Evolutionary conservation across 345 rosid species (phyloP).

Genomic region (Ricinus communis): DNA sequence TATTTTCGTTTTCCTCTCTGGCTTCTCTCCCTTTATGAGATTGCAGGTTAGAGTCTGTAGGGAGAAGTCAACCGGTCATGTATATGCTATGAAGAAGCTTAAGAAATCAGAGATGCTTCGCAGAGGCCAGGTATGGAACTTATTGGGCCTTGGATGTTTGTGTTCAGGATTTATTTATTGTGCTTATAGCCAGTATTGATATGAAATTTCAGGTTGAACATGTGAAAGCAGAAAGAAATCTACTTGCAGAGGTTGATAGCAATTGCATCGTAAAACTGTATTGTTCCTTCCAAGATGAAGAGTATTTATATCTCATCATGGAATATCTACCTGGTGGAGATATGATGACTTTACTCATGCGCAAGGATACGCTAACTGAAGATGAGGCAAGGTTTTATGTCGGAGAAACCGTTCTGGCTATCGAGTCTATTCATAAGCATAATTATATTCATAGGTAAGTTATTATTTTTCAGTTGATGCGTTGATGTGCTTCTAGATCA

Average conservation of each 20-base stretch:
- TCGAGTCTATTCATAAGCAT: slow-evolving; percentile 71
- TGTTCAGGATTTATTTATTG: slow-evolving; percentile 2
- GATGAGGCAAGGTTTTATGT: slow-evolving; percentile 69
- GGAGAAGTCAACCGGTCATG: slow-evolving; percentile 86
- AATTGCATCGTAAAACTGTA: slow-evolving; percentile 64
- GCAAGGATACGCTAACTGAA: slow-evolving; percentile 61
- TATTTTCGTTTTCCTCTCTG: neutral
- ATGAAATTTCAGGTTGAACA: slow-evolving; percentile 55
- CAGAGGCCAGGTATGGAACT: slow-evolving; percentile 62
- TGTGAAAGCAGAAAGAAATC: slow-evolving; percentile 70
- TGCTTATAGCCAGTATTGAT: slow-evolving; percentile 23
- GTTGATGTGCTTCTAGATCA: neutral
- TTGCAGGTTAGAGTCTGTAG: slow-evolving; percentile 83
- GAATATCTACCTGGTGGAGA: slow-evolving; percentile 81
- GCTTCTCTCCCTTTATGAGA: neutral
- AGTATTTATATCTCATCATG: slow-evolving; percentile 64
- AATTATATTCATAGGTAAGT: slow-evolving; percentile 63
- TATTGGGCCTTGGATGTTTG: neutral
- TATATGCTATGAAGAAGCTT: slow-evolving; percentile 96
- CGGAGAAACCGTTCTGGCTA: slow-evolving; percentile 65
- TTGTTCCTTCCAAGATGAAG: slow-evolving; percentile 73
- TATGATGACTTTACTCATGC: slow-evolving; percentile 74
- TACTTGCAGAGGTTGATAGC: slow-evolving; percentile 76
- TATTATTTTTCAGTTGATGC: neutral
- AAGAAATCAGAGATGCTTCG: slow-evolving; percentile 97